phyloP scores from a whole-genome alignment of 2,329 filamentous ascomycete species.

The Trichoderma cornu-damae region DNA sequence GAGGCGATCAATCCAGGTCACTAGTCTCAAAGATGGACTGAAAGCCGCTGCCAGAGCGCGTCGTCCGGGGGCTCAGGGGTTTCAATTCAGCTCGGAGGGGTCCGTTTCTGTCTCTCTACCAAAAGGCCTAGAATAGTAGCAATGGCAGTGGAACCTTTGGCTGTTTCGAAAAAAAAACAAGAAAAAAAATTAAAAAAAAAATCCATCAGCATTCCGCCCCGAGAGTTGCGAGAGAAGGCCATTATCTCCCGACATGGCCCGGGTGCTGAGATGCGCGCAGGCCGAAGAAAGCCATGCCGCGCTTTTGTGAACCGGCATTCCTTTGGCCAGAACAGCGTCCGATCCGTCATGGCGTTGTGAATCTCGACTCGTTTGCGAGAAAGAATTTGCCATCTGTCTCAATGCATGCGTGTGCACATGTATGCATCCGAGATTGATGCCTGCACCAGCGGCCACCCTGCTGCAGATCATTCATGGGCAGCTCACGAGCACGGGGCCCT shows the following conservation, averaged over 20 bases:
- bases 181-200: background rate
- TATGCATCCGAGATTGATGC: slow-evolving; percentile 7
- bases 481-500: slow-evolving; percentile 13
- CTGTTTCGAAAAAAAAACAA: background rate
- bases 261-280: background rate
- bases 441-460: slow-evolving; percentile 15
- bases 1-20: background rate
- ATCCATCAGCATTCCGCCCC: background rate
- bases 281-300: background rate
- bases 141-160: background rate
- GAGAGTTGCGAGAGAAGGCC: background rate
- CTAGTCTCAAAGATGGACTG: slow-evolving; percentile 9
- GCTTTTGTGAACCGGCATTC: background rate
- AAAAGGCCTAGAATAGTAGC: background rate
- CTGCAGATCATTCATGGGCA: slow-evolving; percentile 18
- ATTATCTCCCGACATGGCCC: background rate
- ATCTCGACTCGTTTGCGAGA: background rate
- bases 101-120: background rate
- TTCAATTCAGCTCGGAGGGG: slow-evolving; percentile 16
- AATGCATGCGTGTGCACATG: slow-evolving; percentile 1
- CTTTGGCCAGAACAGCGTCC: background rate
- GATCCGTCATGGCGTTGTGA: background rate
- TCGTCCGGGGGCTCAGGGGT: background rate
- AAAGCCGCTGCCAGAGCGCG: background rate
- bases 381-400: background rate